Evolutionary conservation across 805 yeast genomes (phyloP), one percentile per base, ranked within the genome.

Genomic region (Wickerhamia fluorescens): DNA sequence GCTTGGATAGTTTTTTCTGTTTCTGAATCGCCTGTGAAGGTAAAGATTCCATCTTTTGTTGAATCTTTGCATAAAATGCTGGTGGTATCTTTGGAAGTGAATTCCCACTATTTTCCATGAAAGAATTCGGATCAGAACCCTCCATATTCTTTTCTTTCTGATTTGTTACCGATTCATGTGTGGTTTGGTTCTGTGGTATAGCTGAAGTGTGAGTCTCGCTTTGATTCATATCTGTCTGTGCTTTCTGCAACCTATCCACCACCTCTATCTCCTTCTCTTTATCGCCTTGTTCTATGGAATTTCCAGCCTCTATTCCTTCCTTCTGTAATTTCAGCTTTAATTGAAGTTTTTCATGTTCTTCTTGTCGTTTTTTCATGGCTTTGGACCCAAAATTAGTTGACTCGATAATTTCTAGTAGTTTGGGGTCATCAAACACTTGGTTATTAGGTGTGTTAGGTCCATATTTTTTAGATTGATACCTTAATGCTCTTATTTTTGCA

Each of bases 11-110:
- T 14, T 63, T 23, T 66, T 48, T 54, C 28, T 73, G 51, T 14
- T 51, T 43, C 12, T 53, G 41, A 34, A 68, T 73, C 29, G 61
- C 47, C 33, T 66, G 65, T 0, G 73, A 68, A 4, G 76, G 75
- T 14, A 71, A 41, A 23, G 55, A 60, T 1, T 43, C 45, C 21
- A 56, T 50, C 22, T 56, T 61, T 16, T 20, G 16, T 12, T 33
- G 35, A 14, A 44, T 33, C 12, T 24, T 19, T n/a, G n/a, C n/a
- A n/a, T n/a, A n/a, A n/a, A n/a, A n/a, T n/a, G 23, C 29, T 22
- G 24, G 29, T n/a, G n/a, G n/a, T n/a, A n/a, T n/a, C n/a, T n/a
- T n/a, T n/a, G n/a, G n/a, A n/a, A n/a, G n/a, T n/a, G n/a, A n/a
- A n/a, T n/a, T n/a, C n/a, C n/a, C n/a, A n/a, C n/a, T n/a, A n/a